Conservation (phyloP, 352 stramenopile species). For the Phytophthora constricta region DNA sequence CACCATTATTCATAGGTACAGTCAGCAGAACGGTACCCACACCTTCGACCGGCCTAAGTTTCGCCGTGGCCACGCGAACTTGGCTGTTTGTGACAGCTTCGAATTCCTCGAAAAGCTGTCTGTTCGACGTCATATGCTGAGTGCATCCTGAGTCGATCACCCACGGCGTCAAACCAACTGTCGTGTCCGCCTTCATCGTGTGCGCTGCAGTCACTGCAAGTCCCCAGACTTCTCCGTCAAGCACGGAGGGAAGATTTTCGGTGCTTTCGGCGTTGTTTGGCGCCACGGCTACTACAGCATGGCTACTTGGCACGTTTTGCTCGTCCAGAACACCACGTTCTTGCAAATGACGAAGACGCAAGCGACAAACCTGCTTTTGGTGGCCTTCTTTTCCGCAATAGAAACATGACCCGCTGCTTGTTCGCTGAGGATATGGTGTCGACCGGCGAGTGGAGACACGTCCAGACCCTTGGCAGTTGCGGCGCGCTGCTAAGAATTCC, state of each 20-base stretch:
- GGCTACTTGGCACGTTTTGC: no score
- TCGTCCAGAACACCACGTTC: not conserved
- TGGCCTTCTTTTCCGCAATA: not conserved
- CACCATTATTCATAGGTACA: not conserved
- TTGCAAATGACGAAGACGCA: not conserved
- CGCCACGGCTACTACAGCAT: no score
- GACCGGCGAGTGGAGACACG: no score
- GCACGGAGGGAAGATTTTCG: no score
- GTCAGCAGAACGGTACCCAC: not conserved
- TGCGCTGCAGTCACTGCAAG: not conserved
- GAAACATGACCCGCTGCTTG: no score
- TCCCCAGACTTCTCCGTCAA: not conserved
- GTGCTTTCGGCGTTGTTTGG: not conserved
- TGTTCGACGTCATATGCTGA: not conserved
- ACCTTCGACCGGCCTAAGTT: not conserved
- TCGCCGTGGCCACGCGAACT: not conserved
- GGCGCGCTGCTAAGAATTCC: no score
- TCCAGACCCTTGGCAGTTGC: no score
- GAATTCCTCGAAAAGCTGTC: not conserved
- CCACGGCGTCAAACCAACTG: not conserved
- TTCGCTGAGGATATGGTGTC: no score
- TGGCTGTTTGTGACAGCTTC: not conserved
- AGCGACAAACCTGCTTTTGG: not conserved
- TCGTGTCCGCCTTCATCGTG: no score
- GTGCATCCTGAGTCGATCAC: not conserved